A percentile compares a stretch with the other conserved stretches of the same genome.
These are phyloP conservation scores for Dalbergia cultrata DNA, from an alignment of 306 rosid species.

Conservation along the genomic window DNA sequence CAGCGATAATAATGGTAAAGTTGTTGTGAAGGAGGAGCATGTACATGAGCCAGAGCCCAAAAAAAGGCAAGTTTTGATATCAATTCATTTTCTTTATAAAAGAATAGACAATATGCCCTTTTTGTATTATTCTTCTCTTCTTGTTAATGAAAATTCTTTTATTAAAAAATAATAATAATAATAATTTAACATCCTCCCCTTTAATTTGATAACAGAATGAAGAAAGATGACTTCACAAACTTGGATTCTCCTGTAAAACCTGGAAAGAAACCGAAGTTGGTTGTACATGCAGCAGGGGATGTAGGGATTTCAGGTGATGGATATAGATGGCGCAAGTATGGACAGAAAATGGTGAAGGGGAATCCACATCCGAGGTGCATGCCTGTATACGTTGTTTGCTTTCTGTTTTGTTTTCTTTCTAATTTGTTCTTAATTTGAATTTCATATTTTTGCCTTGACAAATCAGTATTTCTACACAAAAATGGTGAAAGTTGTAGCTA, in stretches of 20 bases:
- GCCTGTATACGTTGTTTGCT: constrained; percentile 6
- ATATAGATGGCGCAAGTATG: constrained; percentile 97
- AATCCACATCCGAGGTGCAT: constrained; percentile 89
- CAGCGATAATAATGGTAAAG: constrained; percentile 63
- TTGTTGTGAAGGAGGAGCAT: constrained; percentile 69
- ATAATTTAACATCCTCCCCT: constrained; percentile 46
- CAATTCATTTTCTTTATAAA: constrained; percentile 39
- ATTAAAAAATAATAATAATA: not conserved
- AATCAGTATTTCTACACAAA: constrained; percentile 29
- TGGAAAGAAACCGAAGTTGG: constrained; percentile 80
- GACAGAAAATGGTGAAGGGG: constrained; percentile 99
- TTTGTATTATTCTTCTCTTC: not conserved
- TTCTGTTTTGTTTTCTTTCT: constrained; percentile 17
- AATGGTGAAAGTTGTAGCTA: constrained; percentile 34
- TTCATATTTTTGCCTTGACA: constrained; percentile 28
- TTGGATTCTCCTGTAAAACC: constrained; percentile 61
- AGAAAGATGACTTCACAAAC: constrained; percentile 66
- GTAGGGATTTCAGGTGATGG: constrained; percentile 97
- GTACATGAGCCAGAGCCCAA: constrained; percentile 67
- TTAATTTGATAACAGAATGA: constrained; percentile 69
- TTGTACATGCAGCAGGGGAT: constrained; percentile 93
- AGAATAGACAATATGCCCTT: not conserved
- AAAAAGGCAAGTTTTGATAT: constrained; percentile 67
- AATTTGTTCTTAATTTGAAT: constrained; percentile 31
- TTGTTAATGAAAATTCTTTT: too few species aligned